phyloP scores from a whole-genome alignment of 2,329 filamentous ascomycete genomes.

The Elsinoe fawcettii region DNA sequence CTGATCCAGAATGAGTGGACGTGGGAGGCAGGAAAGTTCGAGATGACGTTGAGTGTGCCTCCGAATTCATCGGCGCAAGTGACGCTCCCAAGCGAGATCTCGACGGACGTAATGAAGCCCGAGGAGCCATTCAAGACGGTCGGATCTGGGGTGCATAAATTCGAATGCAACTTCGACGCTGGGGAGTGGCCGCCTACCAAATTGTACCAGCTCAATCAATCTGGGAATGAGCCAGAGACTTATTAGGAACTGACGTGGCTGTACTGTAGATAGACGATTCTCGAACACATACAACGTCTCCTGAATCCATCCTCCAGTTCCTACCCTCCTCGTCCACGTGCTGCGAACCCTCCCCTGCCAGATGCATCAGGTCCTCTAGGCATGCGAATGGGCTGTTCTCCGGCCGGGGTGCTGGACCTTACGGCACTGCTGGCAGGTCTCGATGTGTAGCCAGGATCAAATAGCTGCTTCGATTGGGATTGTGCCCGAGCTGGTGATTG shows the following conservation, averaged over 20 bases:
- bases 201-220: slow-evolving; percentile 4
- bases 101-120: slow-evolving; percentile 4
- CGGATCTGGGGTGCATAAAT: slow-evolving; percentile 13
- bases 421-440: slow-evolving; percentile 47
- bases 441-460: slow-evolving; percentile 64
- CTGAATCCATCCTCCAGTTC: background rate
- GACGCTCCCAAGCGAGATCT: slow-evolving; percentile 14
- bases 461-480: slow-evolving; percentile 50
- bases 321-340: slow-evolving; percentile 45
- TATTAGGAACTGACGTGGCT: background rate
- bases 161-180: slow-evolving; percentile 6
- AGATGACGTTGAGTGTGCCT: slow-evolving; percentile 4
- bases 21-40: slow-evolving; percentile 17
- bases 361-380: slow-evolving; percentile 72
- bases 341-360: slow-evolving; percentile 66
- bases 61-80: slow-evolving; percentile 16
- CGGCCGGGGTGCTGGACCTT: slow-evolving; percentile 46
- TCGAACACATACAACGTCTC: background rate
- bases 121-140: slow-evolving; percentile 12
- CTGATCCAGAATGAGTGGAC: slow-evolving; percentile 25
- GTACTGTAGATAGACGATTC: background rate
- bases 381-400: slow-evolving; percentile 61
- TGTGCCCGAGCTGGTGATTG: slow-evolving; percentile 32
- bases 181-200: slow-evolving; percentile 67
- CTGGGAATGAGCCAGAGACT: background rate